Base-by-base conservation (phyloP, 495 filamentous ascomycete species). In the Penicillium paradoxum region DNA sequence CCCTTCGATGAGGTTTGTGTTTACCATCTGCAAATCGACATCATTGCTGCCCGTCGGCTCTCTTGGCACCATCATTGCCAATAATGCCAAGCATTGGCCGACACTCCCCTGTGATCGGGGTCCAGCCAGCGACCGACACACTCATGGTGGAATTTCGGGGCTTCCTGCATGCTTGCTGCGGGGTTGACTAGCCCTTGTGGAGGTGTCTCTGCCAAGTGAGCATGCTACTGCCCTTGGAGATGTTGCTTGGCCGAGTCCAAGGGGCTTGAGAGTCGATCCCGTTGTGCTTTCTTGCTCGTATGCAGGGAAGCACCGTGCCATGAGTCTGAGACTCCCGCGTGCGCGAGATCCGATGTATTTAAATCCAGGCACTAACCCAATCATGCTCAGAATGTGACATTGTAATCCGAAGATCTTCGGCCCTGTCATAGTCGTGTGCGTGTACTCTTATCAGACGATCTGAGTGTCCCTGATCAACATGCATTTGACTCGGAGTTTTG, bases 141-240 rank as follows among this genome's bases (percentile, higher is more conserved):
- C 25, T 50, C 41, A 39, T 22, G 22, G 49, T 45, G 34, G 50
- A 47, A 47, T 57, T 33, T 37, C 33, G 17, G 39, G 49, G 30
- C 38, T 37, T 24, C 39, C 40, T 58, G 30, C 47, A 38, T 45
- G 43, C 32, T 59, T 44, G 43, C 29, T 54, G 59, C 59, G 56
- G 59, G 59, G 53, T 48, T 59, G 34, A 38, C 30, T 18, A 43
- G 42, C 33, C 45, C 13, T 51, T 49, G 56, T 57, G 60, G 60
- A 45, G 54, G 45, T 41, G 50, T 46, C 29, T 30, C 43, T 30
- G 54, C 54, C 48, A 53, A 44, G 54, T 53, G 25, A 29, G 15
- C 45, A 45, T 45, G 51, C 34, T 45, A 18, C 49, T n/a, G 25
- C 46, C 40, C 32, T 42, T 33, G 43, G 18, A 52, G 45, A 22